Conservation (phyloP, 371 early-diverging fungal species). For the Mucor sp. region DNA sequence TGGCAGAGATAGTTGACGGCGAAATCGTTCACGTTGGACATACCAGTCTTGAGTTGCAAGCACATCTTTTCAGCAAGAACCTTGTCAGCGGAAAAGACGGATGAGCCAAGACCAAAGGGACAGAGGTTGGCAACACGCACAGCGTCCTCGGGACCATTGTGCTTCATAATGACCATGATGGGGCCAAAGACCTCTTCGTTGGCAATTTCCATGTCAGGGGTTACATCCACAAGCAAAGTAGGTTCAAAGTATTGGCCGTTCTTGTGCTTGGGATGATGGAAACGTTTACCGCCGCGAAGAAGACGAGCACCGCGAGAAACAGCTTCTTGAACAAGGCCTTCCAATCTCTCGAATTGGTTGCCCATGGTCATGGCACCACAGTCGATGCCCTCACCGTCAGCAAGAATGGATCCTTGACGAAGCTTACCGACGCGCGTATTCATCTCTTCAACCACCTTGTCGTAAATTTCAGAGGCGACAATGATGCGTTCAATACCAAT, state of each 20-base stretch:
- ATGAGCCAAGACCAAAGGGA: slow-evolving; percentile 79
- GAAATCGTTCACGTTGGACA: slow-evolving; percentile 89
- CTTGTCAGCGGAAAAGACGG: slow-evolving; percentile 77
- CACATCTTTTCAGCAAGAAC: slow-evolving; percentile 65
- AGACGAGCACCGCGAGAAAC: slow-evolving; percentile 78
- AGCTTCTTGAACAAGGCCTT: slow-evolving; percentile 64
- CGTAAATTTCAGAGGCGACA: slow-evolving; percentile 69
- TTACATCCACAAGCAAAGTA: slow-evolving; percentile 79
- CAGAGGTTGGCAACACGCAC: slow-evolving; percentile 73
- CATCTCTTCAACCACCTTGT: slow-evolving; percentile 66
- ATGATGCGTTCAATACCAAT: slow-evolving; percentile 80
- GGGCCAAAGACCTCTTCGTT: slow-evolving; percentile 85
- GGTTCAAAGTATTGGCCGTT: slow-evolving; percentile 82
- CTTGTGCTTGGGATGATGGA: slow-evolving; percentile 66
- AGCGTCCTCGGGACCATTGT: slow-evolving; percentile 72
- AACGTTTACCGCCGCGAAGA: slow-evolving; percentile 69
- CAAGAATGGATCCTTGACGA: slow-evolving; percentile 72
- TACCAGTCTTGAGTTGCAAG: slow-evolving; percentile 70
- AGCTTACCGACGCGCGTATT: slow-evolving; percentile 55
- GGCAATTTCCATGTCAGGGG: slow-evolving; percentile 73
- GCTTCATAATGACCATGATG: slow-evolving; percentile 81
- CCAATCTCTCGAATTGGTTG: slow-evolving; percentile 52
- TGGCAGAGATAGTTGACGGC: slow-evolving; percentile 86
- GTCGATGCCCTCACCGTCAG: slow-evolving; percentile 71
- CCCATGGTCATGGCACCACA: slow-evolving; percentile 80